Evolutionary conservation across 768 basidiomycete genomes (phyloP), one percentile per base, ranked within the genome.

Genomic region (Pleurotus tuber-regium): DNA sequence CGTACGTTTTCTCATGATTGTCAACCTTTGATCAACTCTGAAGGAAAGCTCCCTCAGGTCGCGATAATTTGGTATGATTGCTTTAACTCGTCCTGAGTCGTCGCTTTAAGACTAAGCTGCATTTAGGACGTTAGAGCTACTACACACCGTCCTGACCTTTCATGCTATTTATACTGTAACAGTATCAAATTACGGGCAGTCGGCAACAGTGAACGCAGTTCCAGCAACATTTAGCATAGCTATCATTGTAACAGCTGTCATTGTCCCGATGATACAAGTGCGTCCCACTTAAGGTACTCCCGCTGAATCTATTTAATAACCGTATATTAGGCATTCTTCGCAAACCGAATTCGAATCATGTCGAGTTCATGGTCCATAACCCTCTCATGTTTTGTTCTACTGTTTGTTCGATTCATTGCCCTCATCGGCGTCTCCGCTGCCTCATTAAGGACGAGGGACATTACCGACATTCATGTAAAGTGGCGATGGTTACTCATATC

Each of bases 161-260:
- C 58, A 55, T 53, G 50, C 54, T 11, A 11, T 64, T 6, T 66
- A 66, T 41, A 50, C 50, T 16, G 36, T 63, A 21, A 63, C 63
- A 4, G 51, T 66, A 2, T 51, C 58, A 1, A 39, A 60, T 29
- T 63, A 62, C 38, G 65, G 61, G 4, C 24, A 51, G 16, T 54
- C 54, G 1, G 31, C 56, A 23, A 24, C 57, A 2, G 56, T 62
- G 2, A 42, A 44, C 24, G 51, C 55, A 3, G 41, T 51, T 2
- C 61, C 64, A 4, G 24, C 33, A 9, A 54, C 54, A 18, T 30
- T 66, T 29, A 43, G 55, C 28, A 28, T 59, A 2, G 55, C 62
- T 8, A 55, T 66, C 4, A 4, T 63, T 5, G 52, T 66, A 46
- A 62, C 59, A n/a, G 63, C 62, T 2, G 54, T 64, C 40, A 56